Conservation (phyloP, 2,329 filamentous ascomycete species). For the Ascochyta viciae-villosae region DNA sequence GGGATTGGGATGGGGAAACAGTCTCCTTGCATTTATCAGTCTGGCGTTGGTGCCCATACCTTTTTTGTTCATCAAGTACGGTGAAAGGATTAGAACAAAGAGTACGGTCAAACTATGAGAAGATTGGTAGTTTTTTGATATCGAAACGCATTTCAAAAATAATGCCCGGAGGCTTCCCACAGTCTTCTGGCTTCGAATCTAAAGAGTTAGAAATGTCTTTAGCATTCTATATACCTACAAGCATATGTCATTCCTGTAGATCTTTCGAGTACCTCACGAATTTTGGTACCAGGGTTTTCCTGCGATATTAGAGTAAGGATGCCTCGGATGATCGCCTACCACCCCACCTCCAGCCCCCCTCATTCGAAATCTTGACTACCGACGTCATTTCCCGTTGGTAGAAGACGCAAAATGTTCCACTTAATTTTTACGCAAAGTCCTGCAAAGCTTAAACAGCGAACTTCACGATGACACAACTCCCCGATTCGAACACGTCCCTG, state of each 20-base stretch:
- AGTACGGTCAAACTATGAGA: slow-evolving; percentile 34
- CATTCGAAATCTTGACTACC: neutral
- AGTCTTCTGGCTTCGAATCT: neutral
- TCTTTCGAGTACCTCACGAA: neutral
- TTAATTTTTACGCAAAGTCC: neutral
- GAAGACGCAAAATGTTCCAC: neutral
- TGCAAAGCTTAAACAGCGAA: neutral
- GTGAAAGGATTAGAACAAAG: slow-evolving; percentile 38
- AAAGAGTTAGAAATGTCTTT: neutral
- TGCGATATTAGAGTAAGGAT: neutral
- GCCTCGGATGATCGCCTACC: slow-evolving; percentile 9
- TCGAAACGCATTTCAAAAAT: too few species aligned
- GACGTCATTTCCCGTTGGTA: neutral
- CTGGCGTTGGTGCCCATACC: slow-evolving; percentile 43
- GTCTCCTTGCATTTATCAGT: slow-evolving; percentile 46
- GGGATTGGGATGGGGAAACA: slow-evolving; percentile 52
- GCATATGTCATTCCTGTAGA: too few species aligned
- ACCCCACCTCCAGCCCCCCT: slow-evolving; percentile 3
- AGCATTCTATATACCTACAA: neutral
- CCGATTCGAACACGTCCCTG: slow-evolving; percentile 34
- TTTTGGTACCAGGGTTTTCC: neutral
- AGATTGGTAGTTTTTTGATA: too few species aligned
- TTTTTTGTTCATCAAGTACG: slow-evolving; percentile 47
- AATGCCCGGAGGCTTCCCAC: neutral
- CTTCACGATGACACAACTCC: slow-evolving; percentile 13